Evolutionary conservation across 2,329 filamentous ascomycete genomes (phyloP).

Genomic region (Epichloe hybrida): DNA sequence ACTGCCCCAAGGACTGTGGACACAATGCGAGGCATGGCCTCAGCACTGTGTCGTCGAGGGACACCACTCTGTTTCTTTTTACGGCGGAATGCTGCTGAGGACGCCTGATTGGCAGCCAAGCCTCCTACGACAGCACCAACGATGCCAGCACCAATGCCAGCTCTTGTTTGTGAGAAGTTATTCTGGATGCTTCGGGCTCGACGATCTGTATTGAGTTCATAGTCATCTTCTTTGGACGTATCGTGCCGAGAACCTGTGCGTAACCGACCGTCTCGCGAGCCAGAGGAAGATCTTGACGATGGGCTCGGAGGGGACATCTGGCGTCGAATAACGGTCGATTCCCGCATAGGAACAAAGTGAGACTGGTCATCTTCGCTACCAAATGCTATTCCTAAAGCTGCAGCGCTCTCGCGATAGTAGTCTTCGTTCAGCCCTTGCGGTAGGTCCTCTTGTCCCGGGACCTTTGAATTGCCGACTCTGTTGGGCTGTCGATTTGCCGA

Average conservation of each 20-base stretch:
- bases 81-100: slow-evolving; percentile 25
- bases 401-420: slow-evolving; percentile 2
- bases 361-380: not conserved
- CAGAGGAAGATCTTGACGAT: slow-evolving; percentile 14
- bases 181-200: slow-evolving; percentile 30
- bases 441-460: not conserved
- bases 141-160: slow-evolving; percentile 37
- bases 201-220: slow-evolving; percentile 19
- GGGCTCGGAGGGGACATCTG: not conserved
- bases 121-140: slow-evolving; percentile 42
- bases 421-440: slow-evolving; percentile 2
- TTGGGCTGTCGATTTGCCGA: not conserved
- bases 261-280: slow-evolving; percentile 12
- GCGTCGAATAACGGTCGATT: not conserved
- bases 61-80: slow-evolving; percentile 13
- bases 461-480: not conserved
- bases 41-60: slow-evolving; percentile 13
- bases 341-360: not conserved
- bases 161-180: slow-evolving; percentile 33
- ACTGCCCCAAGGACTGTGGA: slow-evolving; percentile 41
- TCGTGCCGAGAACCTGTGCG: slow-evolving; percentile 2
- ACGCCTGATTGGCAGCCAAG: slow-evolving; percentile 35
- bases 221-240: slow-evolving; percentile 5
- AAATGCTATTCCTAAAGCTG: slow-evolving; percentile 2
- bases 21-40: slow-evolving; percentile 22